Evolutionary conservation across 2,329 filamentous ascomycete genomes (phyloP).

Genomic region (Chalara sp.): DNA sequence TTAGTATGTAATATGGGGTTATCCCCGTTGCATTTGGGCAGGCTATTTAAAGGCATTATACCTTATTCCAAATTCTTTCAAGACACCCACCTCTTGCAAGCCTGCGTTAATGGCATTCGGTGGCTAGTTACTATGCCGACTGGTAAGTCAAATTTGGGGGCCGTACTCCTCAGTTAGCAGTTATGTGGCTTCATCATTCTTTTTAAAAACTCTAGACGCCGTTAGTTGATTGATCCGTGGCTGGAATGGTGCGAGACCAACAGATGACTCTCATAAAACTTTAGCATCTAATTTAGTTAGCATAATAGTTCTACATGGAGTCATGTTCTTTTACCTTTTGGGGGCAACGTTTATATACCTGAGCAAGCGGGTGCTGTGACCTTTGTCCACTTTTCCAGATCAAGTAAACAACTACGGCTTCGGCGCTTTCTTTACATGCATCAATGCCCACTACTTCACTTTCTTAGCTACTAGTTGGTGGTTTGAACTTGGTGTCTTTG

Average conservation of each 20-base stretch:
- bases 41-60: no score
- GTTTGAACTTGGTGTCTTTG: constrained; percentile 45
- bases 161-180: no score
- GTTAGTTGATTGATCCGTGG: no score
- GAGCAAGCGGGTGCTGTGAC: constrained; percentile 62
- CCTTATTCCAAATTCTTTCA: no score
- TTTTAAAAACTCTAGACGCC: neutral
- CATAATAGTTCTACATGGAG: no score
- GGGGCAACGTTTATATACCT: constrained; percentile 69
- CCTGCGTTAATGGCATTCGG: no score
- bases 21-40: no score
- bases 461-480: constrained; percentile 72
- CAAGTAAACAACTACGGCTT: constrained; percentile 59
- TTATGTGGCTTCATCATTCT: neutral
- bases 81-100: no score
- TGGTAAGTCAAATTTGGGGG: no score
- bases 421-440: constrained; percentile 61
- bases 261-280: constrained; percentile 44
- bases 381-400: constrained; percentile 70
- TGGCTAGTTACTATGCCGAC: no score
- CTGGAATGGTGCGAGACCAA: constrained; percentile 11
- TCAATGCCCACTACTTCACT: constrained; percentile 64
- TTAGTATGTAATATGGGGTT: no score
- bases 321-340: constrained; percentile 42
- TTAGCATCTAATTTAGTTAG: constrained; percentile 30